These are phyloP conservation scores for Monilinia fructigena DNA, from an alignment of 2,329 filamentous ascomycete species.

Conservation along the genomic window DNA sequence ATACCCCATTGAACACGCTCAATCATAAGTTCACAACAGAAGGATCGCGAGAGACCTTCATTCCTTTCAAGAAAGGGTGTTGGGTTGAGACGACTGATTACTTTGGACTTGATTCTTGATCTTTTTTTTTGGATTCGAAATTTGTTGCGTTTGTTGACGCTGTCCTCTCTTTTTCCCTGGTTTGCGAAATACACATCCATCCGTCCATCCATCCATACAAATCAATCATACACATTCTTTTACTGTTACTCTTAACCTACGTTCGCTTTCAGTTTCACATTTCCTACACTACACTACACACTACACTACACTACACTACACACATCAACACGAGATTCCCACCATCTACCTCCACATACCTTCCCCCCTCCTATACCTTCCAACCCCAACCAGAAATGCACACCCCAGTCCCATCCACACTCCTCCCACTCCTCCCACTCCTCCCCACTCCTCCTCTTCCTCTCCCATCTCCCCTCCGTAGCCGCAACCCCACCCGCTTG, in stretches of 20 bases:
- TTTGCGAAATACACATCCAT: background rate
- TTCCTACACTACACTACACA: background rate
- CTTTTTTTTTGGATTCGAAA: background rate
- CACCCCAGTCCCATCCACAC: slow-evolving; percentile 24
- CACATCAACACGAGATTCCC: background rate
- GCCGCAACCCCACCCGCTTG: slow-evolving; percentile 34
- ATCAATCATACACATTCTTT: background rate
- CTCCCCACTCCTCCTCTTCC: slow-evolving; percentile 24
- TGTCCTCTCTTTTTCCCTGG: slow-evolving; percentile 17
- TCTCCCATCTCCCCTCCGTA: slow-evolving; percentile 26
- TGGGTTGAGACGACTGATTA: background rate
- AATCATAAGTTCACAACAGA: slow-evolving; percentile 7
- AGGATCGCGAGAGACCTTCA: slow-evolving; percentile 3
- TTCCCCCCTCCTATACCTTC: background rate
- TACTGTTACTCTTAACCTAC: background rate
- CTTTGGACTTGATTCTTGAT: background rate
- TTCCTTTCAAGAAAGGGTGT: slow-evolving; percentile 3
- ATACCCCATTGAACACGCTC: slow-evolving; percentile 9
- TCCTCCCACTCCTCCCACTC: slow-evolving; percentile 30
- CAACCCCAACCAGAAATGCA: slow-evolving; percentile 28
- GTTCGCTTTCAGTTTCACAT: background rate
- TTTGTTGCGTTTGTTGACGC: slow-evolving; percentile 16
- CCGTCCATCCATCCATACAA: background rate
- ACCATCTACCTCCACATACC: background rate
- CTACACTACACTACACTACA: background rate